These are phyloP conservation scores for Fonsecaea nubica DNA, from an alignment of 2,329 filamentous ascomycete species.

Conservation along the genomic window DNA sequence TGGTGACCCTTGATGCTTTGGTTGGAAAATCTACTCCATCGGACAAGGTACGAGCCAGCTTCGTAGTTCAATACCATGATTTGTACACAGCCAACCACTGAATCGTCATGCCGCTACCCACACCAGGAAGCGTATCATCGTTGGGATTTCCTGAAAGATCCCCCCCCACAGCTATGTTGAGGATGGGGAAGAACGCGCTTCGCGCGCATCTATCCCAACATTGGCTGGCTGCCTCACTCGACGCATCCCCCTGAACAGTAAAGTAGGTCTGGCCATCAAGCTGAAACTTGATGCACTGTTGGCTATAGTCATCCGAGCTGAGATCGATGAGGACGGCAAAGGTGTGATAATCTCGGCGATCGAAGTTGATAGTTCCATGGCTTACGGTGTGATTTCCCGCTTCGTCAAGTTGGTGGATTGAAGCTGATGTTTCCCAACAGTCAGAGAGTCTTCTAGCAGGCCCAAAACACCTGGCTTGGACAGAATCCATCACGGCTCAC, in stretches of 20 bases:
- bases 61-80: constrained; percentile 2
- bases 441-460: not conserved
- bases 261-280: not conserved
- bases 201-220: not conserved
- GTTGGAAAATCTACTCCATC: not conserved
- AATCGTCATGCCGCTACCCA: constrained; percentile 8
- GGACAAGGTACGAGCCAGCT: not conserved
- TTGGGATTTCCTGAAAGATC: not conserved
- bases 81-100: constrained; percentile 8
- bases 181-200: constrained; percentile 1
- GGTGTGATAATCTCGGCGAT: constrained; percentile 1
- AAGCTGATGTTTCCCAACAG: not conserved
- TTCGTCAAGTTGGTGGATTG: not conserved
- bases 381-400: not conserved
- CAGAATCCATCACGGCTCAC: not conserved
- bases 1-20: not conserved
- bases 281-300: constrained; percentile 1
- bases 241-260: not conserved
- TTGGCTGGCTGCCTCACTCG: not conserved
- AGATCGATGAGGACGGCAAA: not conserved
- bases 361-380: not conserved
- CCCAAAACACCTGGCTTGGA: not conserved
- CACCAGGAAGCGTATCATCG: not conserved
- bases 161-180: constrained; percentile 4
- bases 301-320: not conserved